Base-by-base conservation (phyloP, 2,329 filamentous ascomycete genomes). In the Didymosphaeria variabile region DNA sequence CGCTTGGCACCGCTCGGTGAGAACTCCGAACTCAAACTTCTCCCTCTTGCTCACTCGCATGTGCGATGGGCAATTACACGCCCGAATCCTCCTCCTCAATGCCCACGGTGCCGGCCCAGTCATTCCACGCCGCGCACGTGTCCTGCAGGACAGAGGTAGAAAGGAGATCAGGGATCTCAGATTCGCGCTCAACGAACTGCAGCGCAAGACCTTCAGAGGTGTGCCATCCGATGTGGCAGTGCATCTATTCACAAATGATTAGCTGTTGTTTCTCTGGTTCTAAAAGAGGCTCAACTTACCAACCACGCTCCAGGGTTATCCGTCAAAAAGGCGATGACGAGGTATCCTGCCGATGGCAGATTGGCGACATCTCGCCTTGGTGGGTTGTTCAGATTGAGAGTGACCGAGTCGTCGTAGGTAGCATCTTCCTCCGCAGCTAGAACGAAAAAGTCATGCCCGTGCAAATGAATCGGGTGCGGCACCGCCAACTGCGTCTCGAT, bases 391-490 rank as follows among this genome's bases (percentile, higher is more conserved):
- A 73, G 65, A 36, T 74, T 72, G 8, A 75, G 46, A 8, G 60
- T 52, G 5, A 67, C 65, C 0, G 56, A 51, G 42, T 52, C 47
- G 36, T 60, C 57, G 40, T 60, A 69, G 4, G 21, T 52, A 5
- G 69, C 66, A 4, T 58, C 67, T 2, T 69, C 69, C 26, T 56
- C 67, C 34, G 69, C 78, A 19, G 79, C 77, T 4, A 87, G 71
- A 19, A 86, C 77, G 72, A 85, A 83, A 76, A 86, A 86, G 65
- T 86, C 83, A 69, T 87, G 85, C 3, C 60, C 67, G 52, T 71
- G 69, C 7, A 68, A 47, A 51, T 69, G 67, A 23, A 71, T 67
- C 12, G 72, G 69, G 62, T 76, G 63, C 26, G 73, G 64, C 50
- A 61, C 67, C 60, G 58, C 70, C 21, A 63, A 47, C 5, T 49